A percentile compares a stretch with the other conserved stretches of the same genome.
These are phyloP conservation scores for Lodderomyces orthopsilosis DNA, from an alignment of 1,139 yeast genomes.

Conservation along the genomic window DNA sequence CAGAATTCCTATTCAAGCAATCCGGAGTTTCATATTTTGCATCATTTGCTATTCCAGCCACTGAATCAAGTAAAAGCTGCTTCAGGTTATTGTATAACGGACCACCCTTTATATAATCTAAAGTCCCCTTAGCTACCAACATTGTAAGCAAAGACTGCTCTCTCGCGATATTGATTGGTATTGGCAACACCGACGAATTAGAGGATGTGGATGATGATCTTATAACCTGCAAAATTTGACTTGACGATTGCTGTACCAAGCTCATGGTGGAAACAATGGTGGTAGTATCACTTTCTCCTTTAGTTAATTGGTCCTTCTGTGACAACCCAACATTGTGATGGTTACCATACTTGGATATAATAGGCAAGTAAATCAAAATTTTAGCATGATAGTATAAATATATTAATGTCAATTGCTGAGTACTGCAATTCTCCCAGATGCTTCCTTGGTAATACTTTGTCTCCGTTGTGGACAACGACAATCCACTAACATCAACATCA, in stretches of 20 bases:
- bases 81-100: slow-evolving; percentile 72
- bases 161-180: slow-evolving; percentile 71
- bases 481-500: slow-evolving; percentile 66
- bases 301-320: slow-evolving; percentile 33
- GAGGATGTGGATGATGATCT: slow-evolving; percentile 44
- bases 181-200: slow-evolving; percentile 48
- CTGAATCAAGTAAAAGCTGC: slow-evolving; percentile 47
- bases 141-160: slow-evolving; percentile 66
- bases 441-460: slow-evolving; percentile 18
- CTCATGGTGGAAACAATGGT: slow-evolving; percentile 43
- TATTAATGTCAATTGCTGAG: slow-evolving; percentile 58
- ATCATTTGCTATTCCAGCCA: slow-evolving; percentile 50
- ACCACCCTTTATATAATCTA: slow-evolving; percentile 84
- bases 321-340: slow-evolving; percentile 47
- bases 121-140: slow-evolving; percentile 72
- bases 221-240: slow-evolving; percentile 60
- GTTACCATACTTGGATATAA: slow-evolving; percentile 49
- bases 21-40: slow-evolving; percentile 57
- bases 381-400: slow-evolving; percentile 77
- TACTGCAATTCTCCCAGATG: slow-evolving; percentile 31
- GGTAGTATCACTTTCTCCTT: slow-evolving; percentile 26
- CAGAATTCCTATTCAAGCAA: slow-evolving; percentile 54
- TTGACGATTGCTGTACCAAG: slow-evolving; percentile 73
- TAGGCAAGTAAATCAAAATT: slow-evolving; percentile 75
- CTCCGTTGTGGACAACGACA: slow-evolving; percentile 39